Conservation (phyloP, 768 basidiomycete genomes). For the Trametes villosa region DNA sequence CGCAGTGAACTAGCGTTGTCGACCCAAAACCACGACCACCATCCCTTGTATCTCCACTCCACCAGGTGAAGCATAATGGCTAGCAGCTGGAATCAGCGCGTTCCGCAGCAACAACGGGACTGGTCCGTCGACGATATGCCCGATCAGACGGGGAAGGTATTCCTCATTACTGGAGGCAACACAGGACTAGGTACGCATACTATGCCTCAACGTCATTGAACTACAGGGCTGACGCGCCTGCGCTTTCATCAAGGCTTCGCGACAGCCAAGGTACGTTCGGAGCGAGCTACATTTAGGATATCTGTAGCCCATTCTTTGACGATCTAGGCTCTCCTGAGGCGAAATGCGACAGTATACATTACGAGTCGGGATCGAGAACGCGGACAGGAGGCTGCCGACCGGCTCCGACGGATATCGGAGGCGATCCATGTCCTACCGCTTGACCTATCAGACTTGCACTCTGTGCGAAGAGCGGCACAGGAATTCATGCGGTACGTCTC, state of each 20-base stretch:
- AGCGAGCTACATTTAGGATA: too few relatives aligned
- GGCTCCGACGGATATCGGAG: conserved; percentile 13
- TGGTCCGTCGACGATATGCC: conserved; percentile 17
- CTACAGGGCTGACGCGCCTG: too few relatives aligned
- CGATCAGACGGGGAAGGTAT: conserved; percentile 18
- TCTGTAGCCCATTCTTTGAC: too few relatives aligned
- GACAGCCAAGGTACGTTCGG: conserved; percentile 1
- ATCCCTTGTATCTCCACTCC: too few relatives aligned
- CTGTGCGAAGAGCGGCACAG: neutral
- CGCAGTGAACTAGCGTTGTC: too few relatives aligned
- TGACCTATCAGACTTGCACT: conserved; percentile 12
- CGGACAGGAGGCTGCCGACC: conserved; percentile 1
- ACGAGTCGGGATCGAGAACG: conserved; percentile 4
- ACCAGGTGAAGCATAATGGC: too few relatives aligned
- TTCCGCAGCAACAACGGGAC: neutral
- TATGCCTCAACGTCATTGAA: too few relatives aligned
- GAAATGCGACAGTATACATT: conserved; percentile 19
- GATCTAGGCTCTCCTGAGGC: conserved; percentile 6
- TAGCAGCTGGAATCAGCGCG: too few relatives aligned
- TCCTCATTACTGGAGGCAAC: conserved; percentile 16
- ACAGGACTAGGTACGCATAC: conserved; percentile 12
- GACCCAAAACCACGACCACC: too few relatives aligned
- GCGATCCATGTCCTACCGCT: conserved; percentile 2
- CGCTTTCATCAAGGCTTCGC: neutral
- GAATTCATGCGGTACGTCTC: conserved; percentile 17